These are phyloP conservation scores for Spinacia oleracea DNA, from an alignment of 179 eudicot species.

Conservation along the genomic window DNA sequence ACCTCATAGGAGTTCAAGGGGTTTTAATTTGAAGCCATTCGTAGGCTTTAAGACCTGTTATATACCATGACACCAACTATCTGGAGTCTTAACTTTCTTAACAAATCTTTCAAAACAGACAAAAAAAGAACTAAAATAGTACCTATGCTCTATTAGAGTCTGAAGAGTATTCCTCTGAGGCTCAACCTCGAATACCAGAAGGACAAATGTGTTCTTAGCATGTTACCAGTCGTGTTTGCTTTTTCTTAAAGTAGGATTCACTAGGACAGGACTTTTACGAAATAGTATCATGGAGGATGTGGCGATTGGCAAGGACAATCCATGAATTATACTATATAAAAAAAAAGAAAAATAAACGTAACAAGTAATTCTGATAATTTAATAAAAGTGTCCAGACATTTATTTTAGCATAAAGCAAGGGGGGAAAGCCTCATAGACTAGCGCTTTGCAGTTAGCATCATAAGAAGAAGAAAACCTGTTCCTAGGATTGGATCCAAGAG, in stretches of 20 bases:
- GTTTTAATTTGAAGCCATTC: background rate
- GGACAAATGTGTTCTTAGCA: background rate
- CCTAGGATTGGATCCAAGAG: slow-evolving; percentile 91
- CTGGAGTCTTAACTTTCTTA: background rate
- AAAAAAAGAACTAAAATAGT: background rate
- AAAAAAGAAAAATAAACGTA: background rate
- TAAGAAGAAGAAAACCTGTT: slow-evolving; percentile 57
- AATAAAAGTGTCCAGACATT: background rate
- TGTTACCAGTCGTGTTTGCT: background rate
- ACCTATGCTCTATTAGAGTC: background rate
- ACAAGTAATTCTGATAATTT: background rate
- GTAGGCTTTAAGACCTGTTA: background rate
- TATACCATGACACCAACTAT: background rate
- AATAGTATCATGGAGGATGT: background rate
- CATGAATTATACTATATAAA: background rate
- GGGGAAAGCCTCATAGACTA: background rate
- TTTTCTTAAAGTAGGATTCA: background rate
- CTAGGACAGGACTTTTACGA: background rate
- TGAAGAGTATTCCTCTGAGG: background rate
- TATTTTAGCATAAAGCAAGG: background rate
- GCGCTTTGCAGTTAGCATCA: background rate
- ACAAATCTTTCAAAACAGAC: background rate
- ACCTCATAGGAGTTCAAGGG: background rate
- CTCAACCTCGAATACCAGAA: background rate
- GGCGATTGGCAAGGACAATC: background rate